A percentile compares a stretch with the other conserved stretches of the same genome.
phyloP scores from a whole-genome alignment of 768 basidiomycete genomes.

The Leccinum pellstonianum region DNA sequence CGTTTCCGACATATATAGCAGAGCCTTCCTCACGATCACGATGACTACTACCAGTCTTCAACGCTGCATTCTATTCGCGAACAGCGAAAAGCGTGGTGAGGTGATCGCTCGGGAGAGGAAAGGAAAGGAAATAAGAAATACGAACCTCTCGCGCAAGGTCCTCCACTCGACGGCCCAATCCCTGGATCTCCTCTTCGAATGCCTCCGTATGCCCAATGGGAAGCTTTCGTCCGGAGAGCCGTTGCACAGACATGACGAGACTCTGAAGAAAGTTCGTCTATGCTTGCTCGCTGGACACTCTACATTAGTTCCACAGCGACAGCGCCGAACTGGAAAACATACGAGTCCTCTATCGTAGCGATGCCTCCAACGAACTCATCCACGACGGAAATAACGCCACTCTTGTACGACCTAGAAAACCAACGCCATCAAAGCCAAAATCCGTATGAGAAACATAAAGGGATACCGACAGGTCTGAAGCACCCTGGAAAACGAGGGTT shows the following conservation, averaged over 20 bases:
- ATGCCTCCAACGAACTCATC: conserved; percentile 68
- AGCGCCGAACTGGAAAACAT: conserved; percentile 24
- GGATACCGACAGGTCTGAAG: conserved; percentile 56
- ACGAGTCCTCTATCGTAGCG: conserved; percentile 62
- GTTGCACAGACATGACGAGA: conserved; percentile 59
- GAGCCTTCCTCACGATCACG: no score
- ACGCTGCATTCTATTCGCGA: no score
- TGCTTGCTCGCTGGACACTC: conserved; percentile 52
- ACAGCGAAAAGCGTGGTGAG: no score
- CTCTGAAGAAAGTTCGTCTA: conserved; percentile 63
- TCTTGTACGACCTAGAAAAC: conserved; percentile 55
- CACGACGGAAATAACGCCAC: conserved; percentile 54
- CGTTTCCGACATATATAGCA: no score
- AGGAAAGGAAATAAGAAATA: not conserved
- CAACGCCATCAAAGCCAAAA: conserved; percentile 3
- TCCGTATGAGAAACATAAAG: not conserved
- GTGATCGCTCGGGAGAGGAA: not conserved
- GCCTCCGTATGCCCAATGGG: conserved; percentile 48
- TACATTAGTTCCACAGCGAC: conserved; percentile 15
- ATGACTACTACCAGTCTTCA: no score
- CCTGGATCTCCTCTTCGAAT: conserved; percentile 58
- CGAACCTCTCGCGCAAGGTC: conserved; percentile 65
- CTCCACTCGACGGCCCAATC: conserved; percentile 57
- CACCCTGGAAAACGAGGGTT: conserved; percentile 53
- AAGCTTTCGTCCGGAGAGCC: conserved; percentile 63